Base-by-base conservation (phyloP, 2,329 filamentous ascomycete genomes). In the Stachybotrys echinatus region DNA sequence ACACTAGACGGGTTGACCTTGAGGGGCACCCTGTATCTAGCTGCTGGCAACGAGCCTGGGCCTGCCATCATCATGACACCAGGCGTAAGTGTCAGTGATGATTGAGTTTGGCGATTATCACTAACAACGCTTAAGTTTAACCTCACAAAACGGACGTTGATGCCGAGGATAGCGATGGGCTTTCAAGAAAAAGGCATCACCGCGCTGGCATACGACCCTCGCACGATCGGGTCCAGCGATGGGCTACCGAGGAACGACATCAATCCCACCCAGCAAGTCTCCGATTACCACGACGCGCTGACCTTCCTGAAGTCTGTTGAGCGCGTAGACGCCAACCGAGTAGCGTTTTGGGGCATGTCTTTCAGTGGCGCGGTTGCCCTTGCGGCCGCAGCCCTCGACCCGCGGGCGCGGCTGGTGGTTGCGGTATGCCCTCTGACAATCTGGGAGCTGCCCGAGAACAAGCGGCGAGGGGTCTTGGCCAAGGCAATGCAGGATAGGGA, bases 281-380 rank as follows among this genome's bases (percentile, higher is more conserved):
- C 59, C 22, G 68, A 72, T 52, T 59, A 58, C 34, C 56, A 54
- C 37, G 65, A 67, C 40, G 64, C 65, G 58, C 70, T 80, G 51
- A 52, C 53, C 4, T 71, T 65, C 21, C 67, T 79, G 50, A 74
- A 73, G 61, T 61, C 72, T 6, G 52, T 70, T 12, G 68, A 67
- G 2, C 66, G 73, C 45, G 64, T 74, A 2, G 61, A 65, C 38
- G 47, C 58, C 1, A 39, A 52, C 1, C 57, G 56, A 10, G 59
- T 66, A n/a, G 58, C 50, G 1, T 50, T 54, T 43, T 65, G 63
- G 63, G 65, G 66, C n/a, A 62, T 56, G 43, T 66, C 61, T 4
- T 60, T 65, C 31, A 57, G 58, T 10, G 64, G 54, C 22, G 59
- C 54, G 23, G 53, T 64, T 17, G 58, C 58, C 7, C 45, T 65